Evolutionary conservation across 345 rosid species (phyloP).

Genomic region (Melaleuca quinquenervia): DNA sequence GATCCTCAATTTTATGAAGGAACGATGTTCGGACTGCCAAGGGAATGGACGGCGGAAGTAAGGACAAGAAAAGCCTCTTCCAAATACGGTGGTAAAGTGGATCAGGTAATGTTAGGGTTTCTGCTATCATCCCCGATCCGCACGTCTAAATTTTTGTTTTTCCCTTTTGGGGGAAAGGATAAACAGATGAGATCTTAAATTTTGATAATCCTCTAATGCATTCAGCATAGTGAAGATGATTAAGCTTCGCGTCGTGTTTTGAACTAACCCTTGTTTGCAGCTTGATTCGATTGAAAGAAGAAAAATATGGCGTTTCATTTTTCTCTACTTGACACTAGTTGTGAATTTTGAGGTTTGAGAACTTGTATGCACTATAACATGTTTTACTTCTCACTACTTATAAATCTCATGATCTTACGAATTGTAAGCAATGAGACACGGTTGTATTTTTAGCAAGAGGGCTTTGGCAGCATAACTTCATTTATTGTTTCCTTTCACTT

Average conservation of each 20-base stretch:
- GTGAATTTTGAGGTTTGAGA: not conserved
- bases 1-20: not conserved
- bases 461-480: not conserved
- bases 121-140: not conserved
- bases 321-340: not conserved
- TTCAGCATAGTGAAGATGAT: not conserved
- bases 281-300: not conserved
- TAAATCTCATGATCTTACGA: not conserved
- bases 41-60: not conserved
- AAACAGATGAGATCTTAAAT: not conserved
- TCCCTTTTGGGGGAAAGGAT: not conserved
- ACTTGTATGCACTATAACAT: not conserved
- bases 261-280: not conserved
- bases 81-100: not conserved
- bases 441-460: not conserved
- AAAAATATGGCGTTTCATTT: not conserved
- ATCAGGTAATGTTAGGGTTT: not conserved
- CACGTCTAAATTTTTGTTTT: not conserved
- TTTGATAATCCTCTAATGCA: not conserved
- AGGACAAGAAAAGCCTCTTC: not conserved
- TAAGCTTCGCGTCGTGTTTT: not conserved
- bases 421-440: not conserved
- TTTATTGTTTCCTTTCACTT: not conserved
- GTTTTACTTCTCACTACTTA: not conserved
- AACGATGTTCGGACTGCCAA: not conserved